Evolutionary conservation across 2,329 filamentous ascomycete genomes (phyloP).

Genomic region (Whalleya microplaca): DNA sequence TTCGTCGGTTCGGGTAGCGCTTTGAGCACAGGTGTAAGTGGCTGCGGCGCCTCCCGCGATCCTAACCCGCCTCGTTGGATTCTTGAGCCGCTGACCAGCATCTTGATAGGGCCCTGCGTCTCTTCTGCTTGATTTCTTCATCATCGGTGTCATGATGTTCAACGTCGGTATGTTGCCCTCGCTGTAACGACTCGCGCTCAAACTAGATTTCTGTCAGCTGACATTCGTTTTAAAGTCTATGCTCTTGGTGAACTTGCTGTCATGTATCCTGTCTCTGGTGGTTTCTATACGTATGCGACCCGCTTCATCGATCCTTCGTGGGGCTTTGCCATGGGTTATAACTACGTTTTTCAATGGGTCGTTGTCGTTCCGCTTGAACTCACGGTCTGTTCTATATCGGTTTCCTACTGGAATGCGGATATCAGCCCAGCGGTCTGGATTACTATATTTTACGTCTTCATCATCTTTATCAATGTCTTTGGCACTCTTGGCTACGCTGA

Average conservation of each 20-base stretch:
- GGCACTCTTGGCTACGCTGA: constrained; percentile 60
- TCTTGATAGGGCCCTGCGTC: constrained; percentile 44
- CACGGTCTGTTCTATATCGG: constrained; percentile 52
- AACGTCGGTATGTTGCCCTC: constrained; percentile 48
- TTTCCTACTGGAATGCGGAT: constrained; percentile 52
- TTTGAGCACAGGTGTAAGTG: constrained; percentile 49
- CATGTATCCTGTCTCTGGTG: constrained; percentile 54
- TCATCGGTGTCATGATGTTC: constrained; percentile 64
- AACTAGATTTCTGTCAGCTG: not conserved
- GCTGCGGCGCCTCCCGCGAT: not conserved
- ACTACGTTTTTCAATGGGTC: constrained; percentile 54
- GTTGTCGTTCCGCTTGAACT: constrained; percentile 53
- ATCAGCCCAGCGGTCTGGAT: constrained; percentile 57
- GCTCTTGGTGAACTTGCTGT: constrained; percentile 58
- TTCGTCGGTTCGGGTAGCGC: constrained; percentile 62
- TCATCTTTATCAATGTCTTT: constrained; percentile 59
- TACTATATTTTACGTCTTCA: constrained; percentile 55
- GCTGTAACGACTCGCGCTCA: not conserved
- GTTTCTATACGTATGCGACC: constrained; percentile 54
- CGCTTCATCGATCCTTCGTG: constrained; percentile 57
- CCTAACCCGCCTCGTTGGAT: not conserved
- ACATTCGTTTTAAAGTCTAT: constrained; percentile 46
- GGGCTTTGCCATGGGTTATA: constrained; percentile 47
- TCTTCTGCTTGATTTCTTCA: constrained; percentile 53
- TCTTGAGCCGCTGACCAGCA: constrained; percentile 3